These are phyloP conservation scores for Thermochaetoides thermophila DNA, from an alignment of 495 filamentous ascomycete genomes.

Conservation along the genomic window DNA sequence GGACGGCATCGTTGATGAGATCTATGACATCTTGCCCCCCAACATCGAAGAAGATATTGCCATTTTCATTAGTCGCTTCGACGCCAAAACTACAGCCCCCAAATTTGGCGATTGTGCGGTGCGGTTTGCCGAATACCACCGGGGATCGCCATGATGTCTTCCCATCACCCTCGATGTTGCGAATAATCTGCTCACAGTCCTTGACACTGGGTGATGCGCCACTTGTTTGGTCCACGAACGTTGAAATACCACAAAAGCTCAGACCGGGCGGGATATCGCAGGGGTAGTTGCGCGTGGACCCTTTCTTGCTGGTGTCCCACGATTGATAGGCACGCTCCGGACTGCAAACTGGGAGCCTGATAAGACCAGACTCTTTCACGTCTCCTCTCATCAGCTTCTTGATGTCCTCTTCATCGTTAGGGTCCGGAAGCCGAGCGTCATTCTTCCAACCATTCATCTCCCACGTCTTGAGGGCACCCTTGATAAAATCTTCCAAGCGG, in stretches of 20 bases:
- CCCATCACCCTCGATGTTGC: conserved; percentile 17
- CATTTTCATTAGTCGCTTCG: background rate
- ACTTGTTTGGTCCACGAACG: conserved; percentile 17
- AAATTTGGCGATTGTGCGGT: background rate
- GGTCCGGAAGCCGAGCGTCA: conserved; percentile 11
- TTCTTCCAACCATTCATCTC: conserved; percentile 18
- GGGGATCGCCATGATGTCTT: background rate
- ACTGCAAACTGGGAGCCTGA: conserved; percentile 22
- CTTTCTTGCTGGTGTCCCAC: conserved; percentile 6
- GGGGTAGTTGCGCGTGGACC: conserved; percentile 13
- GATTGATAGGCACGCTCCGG: conserved; percentile 9
- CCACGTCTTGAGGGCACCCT: conserved; percentile 18
- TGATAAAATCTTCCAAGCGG: conserved; percentile 14
- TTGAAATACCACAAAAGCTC: conserved; percentile 13
- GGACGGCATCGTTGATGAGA: conserved; percentile 4
- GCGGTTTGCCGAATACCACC: background rate
- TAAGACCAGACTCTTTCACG: conserved; percentile 17
- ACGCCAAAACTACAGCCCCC: conserved; percentile 2
- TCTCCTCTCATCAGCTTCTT: conserved; percentile 11
- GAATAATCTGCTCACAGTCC: conserved; percentile 18
- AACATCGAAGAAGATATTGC: conserved; percentile 1
- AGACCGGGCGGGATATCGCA: conserved; percentile 14
- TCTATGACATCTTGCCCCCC: conserved; percentile 6
- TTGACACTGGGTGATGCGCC: conserved; percentile 15
- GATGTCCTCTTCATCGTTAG: conserved; percentile 5